Evolutionary conservation across 305 asterid genomes (phyloP), one percentile per base, ranked within the genome.

Genomic region (Rubia tinctorum): DNA sequence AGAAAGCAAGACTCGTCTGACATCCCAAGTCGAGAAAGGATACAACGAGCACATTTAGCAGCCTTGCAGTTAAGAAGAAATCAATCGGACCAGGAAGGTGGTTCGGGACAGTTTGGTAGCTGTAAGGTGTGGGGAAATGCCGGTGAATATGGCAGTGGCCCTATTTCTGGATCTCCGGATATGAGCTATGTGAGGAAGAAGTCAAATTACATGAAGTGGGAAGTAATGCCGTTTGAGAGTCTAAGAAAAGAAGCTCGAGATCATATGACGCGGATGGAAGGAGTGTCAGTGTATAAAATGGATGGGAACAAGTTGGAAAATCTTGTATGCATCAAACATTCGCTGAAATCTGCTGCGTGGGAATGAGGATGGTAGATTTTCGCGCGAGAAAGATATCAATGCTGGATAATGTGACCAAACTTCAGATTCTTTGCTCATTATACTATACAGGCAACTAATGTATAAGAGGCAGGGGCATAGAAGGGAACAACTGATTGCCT

Each of bases 251-350:
- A 75, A 68, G 90, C 98, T 42, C 76, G 60, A 72, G 87, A 90
- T 71, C 96, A 92, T 68, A 88, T 71, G 71, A 22, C 8, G 73
- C 91, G 82, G 81, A 95, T 92, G 99, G 89, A 89, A 76, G 90
- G 93, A 14, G 96, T 91, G 34, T 82, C 99, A 30, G 34, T 90
- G 76, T 95, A 95, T 80, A 95, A 95, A 83, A 95, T 92, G 91
- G 98, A 95, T 73, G 99, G 99, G 22, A 92, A 95, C 73, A 92
- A 82, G 74, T 81, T 95, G 88, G 99, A 95, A 59, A 98, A 95
- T 87, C 87, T 95, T 40, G 98, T 92, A 11, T 95, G 99, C 66
- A 90, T 95, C 55, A 86, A 82, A 83, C 96, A 88, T 76, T 74
- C 96, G 72, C 44, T 23, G 27, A 78, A 74, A 59, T 74, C 84